phyloP scores from a whole-genome alignment of 148 eudicot genomes.

The Camellia lanceoleosa region DNA sequence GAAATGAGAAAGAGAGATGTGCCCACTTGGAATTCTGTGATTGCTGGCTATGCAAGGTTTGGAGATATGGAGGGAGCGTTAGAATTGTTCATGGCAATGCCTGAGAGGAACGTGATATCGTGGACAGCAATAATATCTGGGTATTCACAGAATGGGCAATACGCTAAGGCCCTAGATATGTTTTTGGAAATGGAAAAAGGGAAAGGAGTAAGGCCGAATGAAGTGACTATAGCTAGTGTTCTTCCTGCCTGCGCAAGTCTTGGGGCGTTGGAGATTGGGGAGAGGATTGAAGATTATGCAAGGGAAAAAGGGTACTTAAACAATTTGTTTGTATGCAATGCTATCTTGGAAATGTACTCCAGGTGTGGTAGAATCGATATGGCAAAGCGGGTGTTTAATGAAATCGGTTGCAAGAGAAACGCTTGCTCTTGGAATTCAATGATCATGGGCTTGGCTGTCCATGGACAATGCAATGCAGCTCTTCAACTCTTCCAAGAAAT shows the following conservation, averaged over 20 bases:
- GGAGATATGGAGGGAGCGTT: constrained; percentile 60
- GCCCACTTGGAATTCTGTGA: constrained; percentile 65
- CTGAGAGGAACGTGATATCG: constrained; percentile 52
- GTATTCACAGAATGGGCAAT: constrained; percentile 52
- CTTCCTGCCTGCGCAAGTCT: constrained; percentile 74
- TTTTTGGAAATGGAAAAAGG: constrained; percentile 54
- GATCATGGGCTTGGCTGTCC: constrained; percentile 60
- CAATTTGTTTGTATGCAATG: constrained; percentile 60
- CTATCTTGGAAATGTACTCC: constrained; percentile 59
- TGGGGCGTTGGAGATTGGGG: constrained; percentile 63
- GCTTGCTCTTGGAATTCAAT: constrained; percentile 71
- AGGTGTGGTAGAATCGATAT: constrained; percentile 59
- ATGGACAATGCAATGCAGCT: constrained; percentile 51
- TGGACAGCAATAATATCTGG: constrained; percentile 71
- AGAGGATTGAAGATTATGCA: constrained; percentile 48
- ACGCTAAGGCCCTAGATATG: constrained; percentile 37
- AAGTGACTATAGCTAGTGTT: constrained; percentile 58
- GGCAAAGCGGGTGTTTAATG: constrained; percentile 48
- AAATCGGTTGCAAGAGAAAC: constrained; percentile 48
- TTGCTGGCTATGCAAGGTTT: constrained; percentile 56
- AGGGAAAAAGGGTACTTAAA: constrained; percentile 40
- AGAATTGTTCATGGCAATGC: constrained; percentile 41
- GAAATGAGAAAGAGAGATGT: constrained; percentile 41
- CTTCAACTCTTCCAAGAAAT: constrained; percentile 47
- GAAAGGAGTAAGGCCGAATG: constrained; percentile 45